These are phyloP conservation scores for Xenoacremonium recifei DNA, from an alignment of 2,329 filamentous ascomycete genomes.

Conservation along the genomic window DNA sequence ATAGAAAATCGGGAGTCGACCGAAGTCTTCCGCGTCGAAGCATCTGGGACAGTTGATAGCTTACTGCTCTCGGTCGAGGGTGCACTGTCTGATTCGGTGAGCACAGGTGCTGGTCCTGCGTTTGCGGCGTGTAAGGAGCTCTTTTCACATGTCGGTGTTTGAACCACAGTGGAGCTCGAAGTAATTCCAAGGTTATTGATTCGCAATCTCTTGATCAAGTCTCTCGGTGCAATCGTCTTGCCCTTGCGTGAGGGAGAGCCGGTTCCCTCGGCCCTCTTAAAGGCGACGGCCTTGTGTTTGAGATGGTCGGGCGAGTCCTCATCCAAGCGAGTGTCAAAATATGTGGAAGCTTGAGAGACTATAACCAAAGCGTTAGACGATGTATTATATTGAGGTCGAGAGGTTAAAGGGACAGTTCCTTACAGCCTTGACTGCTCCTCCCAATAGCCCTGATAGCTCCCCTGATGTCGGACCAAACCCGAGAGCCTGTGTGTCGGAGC, in stretches of 20 bases:
- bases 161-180: constrained; percentile 29
- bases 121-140: constrained; percentile 26
- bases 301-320: not conserved
- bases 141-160: constrained; percentile 14
- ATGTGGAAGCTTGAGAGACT: constrained; percentile 25
- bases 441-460: constrained; percentile 32
- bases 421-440: constrained; percentile 26
- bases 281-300: constrained; percentile 4
- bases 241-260: constrained; percentile 1
- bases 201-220: constrained; percentile 25
- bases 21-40: constrained; percentile 33
- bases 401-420: constrained; percentile 3
- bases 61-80: constrained; percentile 28
- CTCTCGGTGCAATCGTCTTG: constrained; percentile 19
- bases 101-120: constrained; percentile 11
- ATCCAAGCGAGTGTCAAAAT: constrained; percentile 10
- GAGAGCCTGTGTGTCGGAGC: constrained; percentile 27
- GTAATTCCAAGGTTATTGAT: constrained; percentile 21
- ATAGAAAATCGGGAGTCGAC: constrained; percentile 30
- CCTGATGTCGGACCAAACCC: constrained; percentile 35
- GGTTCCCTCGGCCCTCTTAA: not conserved
- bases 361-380: constrained; percentile 1
- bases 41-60: constrained; percentile 20
- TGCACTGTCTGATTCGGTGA: constrained; percentile 21
- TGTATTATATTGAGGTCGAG: too few species aligned